Conservation (phyloP, 495 filamentous ascomycete genomes). For the Hypoxylon cercidicola region DNA sequence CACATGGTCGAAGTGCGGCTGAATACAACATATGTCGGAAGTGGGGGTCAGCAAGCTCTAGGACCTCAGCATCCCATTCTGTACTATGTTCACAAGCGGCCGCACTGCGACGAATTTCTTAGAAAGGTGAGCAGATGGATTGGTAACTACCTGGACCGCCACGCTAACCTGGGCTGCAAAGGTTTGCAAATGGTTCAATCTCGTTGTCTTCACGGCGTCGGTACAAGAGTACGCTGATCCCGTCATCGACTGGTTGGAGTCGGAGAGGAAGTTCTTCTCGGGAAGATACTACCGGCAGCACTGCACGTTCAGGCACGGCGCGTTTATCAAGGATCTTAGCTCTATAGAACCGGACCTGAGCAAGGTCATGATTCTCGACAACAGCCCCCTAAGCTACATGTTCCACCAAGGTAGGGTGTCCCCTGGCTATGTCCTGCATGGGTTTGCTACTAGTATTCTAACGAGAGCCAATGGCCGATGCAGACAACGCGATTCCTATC, state of each 20-base stretch:
- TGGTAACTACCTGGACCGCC: constrained; percentile 2
- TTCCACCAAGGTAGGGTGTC: constrained; percentile 88
- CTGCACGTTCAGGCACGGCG: constrained; percentile 92
- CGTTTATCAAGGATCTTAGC: constrained; percentile 97
- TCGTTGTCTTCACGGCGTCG: constrained; percentile 96
- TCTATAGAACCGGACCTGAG: constrained; percentile 95
- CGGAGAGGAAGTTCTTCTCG: constrained; percentile 94
- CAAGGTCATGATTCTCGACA: constrained; percentile 98
- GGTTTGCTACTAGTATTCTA: constrained; percentile 21
- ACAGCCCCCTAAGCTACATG: constrained; percentile 97
- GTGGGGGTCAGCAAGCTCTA: constrained; percentile 70
- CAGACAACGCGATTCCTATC: constrained; percentile 94
- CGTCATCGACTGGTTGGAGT: constrained; percentile 98
- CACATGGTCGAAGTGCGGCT: constrained; percentile 99
- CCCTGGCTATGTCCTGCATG: constrained; percentile 18
- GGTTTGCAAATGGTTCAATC: constrained; percentile 96
- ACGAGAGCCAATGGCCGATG: constrained; percentile 16
- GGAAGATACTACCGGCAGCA: constrained; percentile 94
- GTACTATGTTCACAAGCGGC: constrained; percentile 98
- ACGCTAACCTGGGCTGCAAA: constrained; percentile 42
- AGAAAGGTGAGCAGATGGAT: constrained; percentile 69
- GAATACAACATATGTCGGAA: constrained; percentile 68
- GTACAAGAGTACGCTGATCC: constrained; percentile 99
- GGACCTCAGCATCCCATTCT: constrained; percentile 95
- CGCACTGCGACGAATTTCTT: constrained; percentile 96